These are phyloP conservation scores for Ustilago curta DNA, from an alignment of 1,284 basidiomycete genomes.

Conservation along the genomic window DNA sequence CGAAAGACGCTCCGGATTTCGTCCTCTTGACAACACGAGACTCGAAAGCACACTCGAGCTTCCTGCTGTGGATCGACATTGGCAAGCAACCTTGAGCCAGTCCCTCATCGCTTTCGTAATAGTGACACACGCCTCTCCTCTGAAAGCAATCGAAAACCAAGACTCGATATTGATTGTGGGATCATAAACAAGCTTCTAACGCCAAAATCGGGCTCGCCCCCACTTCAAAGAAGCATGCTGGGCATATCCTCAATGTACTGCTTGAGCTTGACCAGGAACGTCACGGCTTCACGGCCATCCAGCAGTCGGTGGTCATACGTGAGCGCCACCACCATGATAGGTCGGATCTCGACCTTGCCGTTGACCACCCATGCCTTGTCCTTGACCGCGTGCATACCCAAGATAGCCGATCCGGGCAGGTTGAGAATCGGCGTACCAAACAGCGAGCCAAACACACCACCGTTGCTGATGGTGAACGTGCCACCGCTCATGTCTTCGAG, in stretches of 20 bases:
- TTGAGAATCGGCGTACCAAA: conserved; percentile 96
- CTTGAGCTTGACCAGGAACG: conserved; percentile 86
- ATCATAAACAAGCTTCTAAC: background rate
- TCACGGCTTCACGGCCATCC: conserved; percentile 95
- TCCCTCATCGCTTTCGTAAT: background rate
- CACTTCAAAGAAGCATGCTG: conserved; percentile 60
- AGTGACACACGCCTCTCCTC: background rate
- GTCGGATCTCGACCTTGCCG: conserved; percentile 79
- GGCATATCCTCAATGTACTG: conserved; percentile 69
- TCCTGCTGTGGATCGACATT: no score
- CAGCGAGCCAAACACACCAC: conserved; percentile 96
- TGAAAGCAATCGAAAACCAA: background rate
- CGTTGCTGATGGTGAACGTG: conserved; percentile 98
- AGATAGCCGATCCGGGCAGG: conserved; percentile 91
- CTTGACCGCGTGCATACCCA: conserved; percentile 97
- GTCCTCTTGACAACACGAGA: no score
- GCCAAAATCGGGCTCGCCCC: background rate
- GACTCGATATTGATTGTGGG: conserved; percentile 9
- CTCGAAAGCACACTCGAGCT: no score
- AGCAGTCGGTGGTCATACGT: conserved; percentile 97
- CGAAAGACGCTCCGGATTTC: no score
- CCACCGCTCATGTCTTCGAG: conserved; percentile 89
- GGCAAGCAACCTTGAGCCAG: no score
- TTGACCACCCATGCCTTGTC: conserved; percentile 88
- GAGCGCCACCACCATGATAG: conserved; percentile 86